phyloP scores from a whole-genome alignment of 352 stramenopile species.

The Phytophthora lateralis region DNA sequence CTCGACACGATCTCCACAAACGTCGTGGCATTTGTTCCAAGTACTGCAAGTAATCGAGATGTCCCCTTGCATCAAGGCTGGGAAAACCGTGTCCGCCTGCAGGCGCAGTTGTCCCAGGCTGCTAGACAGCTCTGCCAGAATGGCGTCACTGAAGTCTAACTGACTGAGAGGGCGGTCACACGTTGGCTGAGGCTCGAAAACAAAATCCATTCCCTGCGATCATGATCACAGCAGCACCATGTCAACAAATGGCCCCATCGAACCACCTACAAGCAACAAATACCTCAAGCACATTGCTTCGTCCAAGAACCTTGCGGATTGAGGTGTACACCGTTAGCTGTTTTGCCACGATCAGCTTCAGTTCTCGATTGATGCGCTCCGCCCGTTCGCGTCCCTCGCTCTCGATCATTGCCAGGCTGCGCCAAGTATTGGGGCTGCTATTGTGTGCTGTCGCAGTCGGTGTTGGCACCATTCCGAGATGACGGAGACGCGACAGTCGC shows the following conservation, averaged over 20 bases:
- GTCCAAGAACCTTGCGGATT: conserved; percentile 20
- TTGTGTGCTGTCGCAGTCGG: not conserved
- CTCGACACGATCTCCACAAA: conserved; percentile 12
- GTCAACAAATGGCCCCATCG: not conserved
- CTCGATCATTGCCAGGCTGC: conserved; percentile 19
- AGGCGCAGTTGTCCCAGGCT: conserved; percentile 19
- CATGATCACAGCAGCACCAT: not conserved
- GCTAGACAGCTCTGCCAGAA: conserved; percentile 16
- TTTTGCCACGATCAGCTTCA: conserved; percentile 30
- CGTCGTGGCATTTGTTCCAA: conserved; percentile 3
- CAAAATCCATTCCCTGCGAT: conserved; percentile 19
- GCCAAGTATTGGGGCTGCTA: conserved; percentile 5
- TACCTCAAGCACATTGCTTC: conserved; percentile 19
- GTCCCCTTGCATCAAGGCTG: not conserved
- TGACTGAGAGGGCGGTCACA: conserved; percentile 6
- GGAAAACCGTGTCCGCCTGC: conserved; percentile 15
- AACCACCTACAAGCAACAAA: not conserved
- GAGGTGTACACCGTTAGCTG: conserved; percentile 22
- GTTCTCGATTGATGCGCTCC: conserved; percentile 25
- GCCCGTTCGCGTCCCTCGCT: conserved; percentile 27
- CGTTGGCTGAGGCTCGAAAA: conserved; percentile 17
- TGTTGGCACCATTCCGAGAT: conserved; percentile 2
- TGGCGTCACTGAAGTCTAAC: conserved; percentile 29
- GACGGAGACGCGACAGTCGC: conserved; percentile 9
- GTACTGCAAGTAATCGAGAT: conserved; percentile 14